phyloP scores from a whole-genome alignment of 805 yeast species.

The Yarrowia divulgata region DNA sequence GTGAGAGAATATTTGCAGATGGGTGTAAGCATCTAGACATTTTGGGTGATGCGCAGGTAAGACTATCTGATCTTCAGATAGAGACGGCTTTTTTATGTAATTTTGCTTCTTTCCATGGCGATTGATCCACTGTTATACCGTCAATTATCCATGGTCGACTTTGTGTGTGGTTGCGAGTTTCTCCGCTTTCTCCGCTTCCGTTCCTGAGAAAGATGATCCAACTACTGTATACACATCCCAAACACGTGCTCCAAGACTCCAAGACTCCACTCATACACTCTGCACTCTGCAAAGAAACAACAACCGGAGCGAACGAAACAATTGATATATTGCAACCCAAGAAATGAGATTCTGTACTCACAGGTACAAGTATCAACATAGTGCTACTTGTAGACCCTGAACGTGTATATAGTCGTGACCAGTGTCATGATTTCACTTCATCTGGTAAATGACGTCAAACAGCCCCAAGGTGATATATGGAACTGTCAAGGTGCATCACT shows the following conservation, averaged over 20 bases:
- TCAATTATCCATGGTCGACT: neutral
- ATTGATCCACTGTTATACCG: too few species aligned
- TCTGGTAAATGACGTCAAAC: too few species aligned
- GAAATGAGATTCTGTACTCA: too few species aligned
- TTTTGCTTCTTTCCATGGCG: too few species aligned
- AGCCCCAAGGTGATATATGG: too few species aligned
- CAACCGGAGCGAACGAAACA: neutral
- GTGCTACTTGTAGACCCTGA: too few species aligned
- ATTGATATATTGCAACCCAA: neutral
- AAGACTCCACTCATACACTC: neutral
- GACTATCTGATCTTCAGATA: too few species aligned
- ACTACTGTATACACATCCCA: neutral
- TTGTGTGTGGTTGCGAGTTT: neutral
- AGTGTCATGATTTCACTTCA: too few species aligned
- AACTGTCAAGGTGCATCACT: too few species aligned
- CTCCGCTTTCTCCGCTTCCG: constrained; percentile 7
- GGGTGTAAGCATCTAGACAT: too few species aligned
- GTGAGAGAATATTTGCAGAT: neutral
- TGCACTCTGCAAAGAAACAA: neutral
- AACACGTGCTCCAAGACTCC: constrained; percentile 8
- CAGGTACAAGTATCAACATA: too few species aligned
- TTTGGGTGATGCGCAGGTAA: neutral
- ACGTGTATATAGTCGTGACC: too few species aligned
- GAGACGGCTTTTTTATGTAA: neutral
- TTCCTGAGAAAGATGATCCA: neutral